phyloP scores from a whole-genome alignment of 139 green algal genomes.

The Coccomyxa sp. region DNA sequence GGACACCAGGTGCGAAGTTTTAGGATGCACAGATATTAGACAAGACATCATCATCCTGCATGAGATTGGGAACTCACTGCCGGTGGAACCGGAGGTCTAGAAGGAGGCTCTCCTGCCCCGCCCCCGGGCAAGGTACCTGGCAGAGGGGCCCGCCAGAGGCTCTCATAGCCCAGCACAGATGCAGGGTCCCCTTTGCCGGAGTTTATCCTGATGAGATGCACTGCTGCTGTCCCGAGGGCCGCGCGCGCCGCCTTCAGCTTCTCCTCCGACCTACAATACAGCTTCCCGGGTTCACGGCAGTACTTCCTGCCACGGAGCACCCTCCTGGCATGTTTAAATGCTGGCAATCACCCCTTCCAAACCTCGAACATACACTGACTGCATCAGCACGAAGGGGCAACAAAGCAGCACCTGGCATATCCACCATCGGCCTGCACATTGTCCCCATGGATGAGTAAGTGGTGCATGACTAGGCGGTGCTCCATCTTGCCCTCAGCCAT shows the following conservation, averaged over 20 bases:
- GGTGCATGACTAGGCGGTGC: conserved; percentile 45
- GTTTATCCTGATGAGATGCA: conserved; percentile 58
- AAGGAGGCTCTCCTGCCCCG: conserved; percentile 31
- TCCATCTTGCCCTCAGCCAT: conserved; percentile 53
- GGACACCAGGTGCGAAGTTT: too few relatives aligned
- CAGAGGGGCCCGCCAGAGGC: conserved; percentile 30
- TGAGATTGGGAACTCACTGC: not conserved
- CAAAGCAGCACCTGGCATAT: not conserved
- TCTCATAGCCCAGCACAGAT: conserved; percentile 7
- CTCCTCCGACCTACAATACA: conserved; percentile 28
- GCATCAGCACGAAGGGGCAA: too few relatives aligned
- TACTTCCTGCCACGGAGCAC: not conserved
- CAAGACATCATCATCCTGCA: too few relatives aligned
- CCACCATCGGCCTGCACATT: conserved; percentile 1
- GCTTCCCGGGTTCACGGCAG: not conserved
- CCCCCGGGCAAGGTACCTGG: conserved; percentile 8
- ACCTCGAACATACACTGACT: too few relatives aligned
- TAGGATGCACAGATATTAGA: too few relatives aligned
- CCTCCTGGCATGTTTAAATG: too few relatives aligned
- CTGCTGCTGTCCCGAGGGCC: conserved; percentile 25
- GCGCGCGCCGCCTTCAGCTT: conserved; percentile 31
- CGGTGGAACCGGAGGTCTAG: conserved; percentile 8
- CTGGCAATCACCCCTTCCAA: too few relatives aligned
- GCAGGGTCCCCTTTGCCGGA: conserved; percentile 4
- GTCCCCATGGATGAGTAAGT: conserved; percentile 69